Conservation (phyloP, 2,329 filamentous ascomycete species). For the Nannizzia gypsea region DNA sequence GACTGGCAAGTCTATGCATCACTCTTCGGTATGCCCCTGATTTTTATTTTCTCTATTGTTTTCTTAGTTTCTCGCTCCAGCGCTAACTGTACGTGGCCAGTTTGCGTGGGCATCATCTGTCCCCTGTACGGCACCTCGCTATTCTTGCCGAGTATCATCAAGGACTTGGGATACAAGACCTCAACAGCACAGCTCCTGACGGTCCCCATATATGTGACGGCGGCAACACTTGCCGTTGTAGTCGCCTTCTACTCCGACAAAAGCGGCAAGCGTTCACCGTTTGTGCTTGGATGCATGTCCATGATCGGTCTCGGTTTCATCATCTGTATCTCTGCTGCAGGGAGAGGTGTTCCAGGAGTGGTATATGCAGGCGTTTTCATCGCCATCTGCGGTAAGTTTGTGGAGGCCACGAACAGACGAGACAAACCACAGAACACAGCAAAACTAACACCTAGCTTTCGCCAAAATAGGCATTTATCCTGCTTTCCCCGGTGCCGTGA, state of each 20-base stretch:
- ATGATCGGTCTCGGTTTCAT: conserved; percentile 48
- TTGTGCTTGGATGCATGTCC: conserved; percentile 43
- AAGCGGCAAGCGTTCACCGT: conserved; percentile 42
- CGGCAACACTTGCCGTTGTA: conserved; percentile 27
- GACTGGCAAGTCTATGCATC: conserved; percentile 35
- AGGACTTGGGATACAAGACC: conserved; percentile 29
- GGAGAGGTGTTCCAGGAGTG: conserved; percentile 28
- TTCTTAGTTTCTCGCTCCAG: conserved; percentile 6
- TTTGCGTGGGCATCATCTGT: conserved; percentile 34
- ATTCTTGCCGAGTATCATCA: conserved; percentile 33
- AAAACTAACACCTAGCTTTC: background rate
- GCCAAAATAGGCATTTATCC: conserved; percentile 33
- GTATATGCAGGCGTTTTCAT: conserved; percentile 40
- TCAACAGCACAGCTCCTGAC: conserved; percentile 33
- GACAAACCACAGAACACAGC: background rate
- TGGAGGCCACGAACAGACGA: background rate
- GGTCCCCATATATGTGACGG: conserved; percentile 31
- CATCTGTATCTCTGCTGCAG: conserved; percentile 34
- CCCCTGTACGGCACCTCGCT: conserved; percentile 33
- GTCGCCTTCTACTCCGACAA: conserved; percentile 48
- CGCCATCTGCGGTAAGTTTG: conserved; percentile 30
- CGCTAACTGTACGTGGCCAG: conserved; percentile 13
- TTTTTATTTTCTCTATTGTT: background rate
- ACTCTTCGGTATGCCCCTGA: conserved; percentile 26
- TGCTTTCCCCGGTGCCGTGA: conserved; percentile 36